phyloP scores from a whole-genome alignment of 352 stramenopile species.

The Aphanomyces stellatus region DNA sequence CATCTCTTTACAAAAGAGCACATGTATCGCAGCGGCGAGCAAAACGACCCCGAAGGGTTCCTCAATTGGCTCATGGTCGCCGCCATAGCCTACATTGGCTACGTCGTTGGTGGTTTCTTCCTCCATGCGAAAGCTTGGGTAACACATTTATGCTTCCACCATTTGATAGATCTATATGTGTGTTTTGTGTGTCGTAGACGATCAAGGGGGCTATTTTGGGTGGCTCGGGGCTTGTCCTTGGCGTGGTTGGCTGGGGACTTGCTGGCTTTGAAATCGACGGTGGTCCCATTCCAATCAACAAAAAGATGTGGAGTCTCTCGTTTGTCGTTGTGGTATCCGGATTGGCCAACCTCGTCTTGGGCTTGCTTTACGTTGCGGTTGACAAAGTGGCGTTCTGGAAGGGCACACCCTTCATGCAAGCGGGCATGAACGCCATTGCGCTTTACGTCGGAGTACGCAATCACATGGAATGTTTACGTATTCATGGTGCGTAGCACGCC shows the following conservation, averaged over 20 bases:
- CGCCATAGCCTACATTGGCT: conserved; percentile 52
- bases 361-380: conserved; percentile 23
- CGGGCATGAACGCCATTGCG: conserved; percentile 66
- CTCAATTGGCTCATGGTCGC: conserved; percentile 73
- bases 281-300: conserved; percentile 65
- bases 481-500: neutral
- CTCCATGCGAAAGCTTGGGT: neutral
- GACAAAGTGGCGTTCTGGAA: conserved; percentile 23
- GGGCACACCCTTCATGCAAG: conserved; percentile 26
- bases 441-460: conserved; percentile 64
- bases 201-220: neutral
- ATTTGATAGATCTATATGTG: neutral
- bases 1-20: conserved; percentile 47
- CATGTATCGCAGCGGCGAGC: conserved; percentile 44
- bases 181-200: neutral
- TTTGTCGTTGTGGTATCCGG: conserved; percentile 48
- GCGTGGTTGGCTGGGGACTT: neutral
- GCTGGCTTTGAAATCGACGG: conserved; percentile 13
- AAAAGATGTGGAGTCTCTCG: conserved; percentile 77
- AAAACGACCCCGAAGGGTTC: conserved; percentile 70
- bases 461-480: neutral
- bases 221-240: neutral
- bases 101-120: conserved; percentile 37
- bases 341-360: conserved; percentile 27
- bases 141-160: neutral